phyloP scores from a whole-genome alignment of 1,139 yeast species.

The Suhomyces terraborum region DNA sequence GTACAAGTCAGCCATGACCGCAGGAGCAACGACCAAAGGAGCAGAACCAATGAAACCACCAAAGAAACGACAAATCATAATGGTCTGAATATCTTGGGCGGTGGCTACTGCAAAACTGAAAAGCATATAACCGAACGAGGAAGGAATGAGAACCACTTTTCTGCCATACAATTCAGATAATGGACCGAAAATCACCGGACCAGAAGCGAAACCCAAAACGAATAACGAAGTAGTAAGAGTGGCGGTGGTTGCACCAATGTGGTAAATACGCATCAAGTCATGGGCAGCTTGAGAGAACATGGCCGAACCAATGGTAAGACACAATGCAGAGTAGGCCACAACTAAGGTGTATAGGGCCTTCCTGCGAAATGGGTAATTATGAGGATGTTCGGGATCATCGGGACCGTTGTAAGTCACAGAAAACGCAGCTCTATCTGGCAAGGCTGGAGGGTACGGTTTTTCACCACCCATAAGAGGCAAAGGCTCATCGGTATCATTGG shows the following conservation, averaged over 20 bases:
- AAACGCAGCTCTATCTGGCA: slow-evolving; percentile 53
- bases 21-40: slow-evolving; percentile 81
- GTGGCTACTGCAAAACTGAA: slow-evolving; percentile 75
- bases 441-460: slow-evolving; percentile 52
- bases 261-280: slow-evolving; percentile 44
- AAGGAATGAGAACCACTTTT: slow-evolving; percentile 53
- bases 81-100: slow-evolving; percentile 70
- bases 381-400: slow-evolving; percentile 62
- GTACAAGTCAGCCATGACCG: slow-evolving; percentile 77
- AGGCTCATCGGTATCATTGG: slow-evolving; percentile 34
- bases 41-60: slow-evolving; percentile 79
- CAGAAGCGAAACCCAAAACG: slow-evolving; percentile 80
- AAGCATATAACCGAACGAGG: slow-evolving; percentile 56
- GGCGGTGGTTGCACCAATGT: slow-evolving; percentile 57
- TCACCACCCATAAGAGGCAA: slow-evolving; percentile 58
- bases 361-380: slow-evolving; percentile 52
- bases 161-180: slow-evolving; percentile 76
- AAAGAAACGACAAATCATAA: slow-evolving; percentile 72
- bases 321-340: slow-evolving; percentile 32
- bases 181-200: slow-evolving; percentile 84
- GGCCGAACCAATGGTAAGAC: slow-evolving; percentile 64
- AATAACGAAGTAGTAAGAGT: slow-evolving; percentile 69
- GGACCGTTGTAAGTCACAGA: slow-evolving; percentile 63
- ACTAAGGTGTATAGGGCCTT: slow-evolving; percentile 29
- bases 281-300: slow-evolving; percentile 56